Conservation (phyloP, 495 filamentous ascomycete genomes). For the Hypoxylon perforatum region DNA sequence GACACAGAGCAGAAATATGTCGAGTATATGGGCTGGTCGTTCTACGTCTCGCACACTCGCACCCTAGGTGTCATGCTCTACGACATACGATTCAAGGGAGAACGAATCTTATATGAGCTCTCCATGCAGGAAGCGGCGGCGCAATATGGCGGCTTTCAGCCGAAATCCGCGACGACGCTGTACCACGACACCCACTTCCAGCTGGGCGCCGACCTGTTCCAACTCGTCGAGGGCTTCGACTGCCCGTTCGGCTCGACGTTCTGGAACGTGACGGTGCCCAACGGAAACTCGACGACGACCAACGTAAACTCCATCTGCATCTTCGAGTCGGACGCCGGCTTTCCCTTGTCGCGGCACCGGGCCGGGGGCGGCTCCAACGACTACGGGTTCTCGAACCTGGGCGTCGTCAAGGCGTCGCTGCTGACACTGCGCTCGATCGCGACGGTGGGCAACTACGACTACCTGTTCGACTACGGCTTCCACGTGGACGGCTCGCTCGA, state of each 20-base stretch:
- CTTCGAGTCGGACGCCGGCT: conserved; percentile 63
- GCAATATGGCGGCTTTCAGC: conserved; percentile 65
- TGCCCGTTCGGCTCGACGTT: conserved; percentile 63
- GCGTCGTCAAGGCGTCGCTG: conserved; percentile 56
- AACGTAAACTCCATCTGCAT: conserved; percentile 60
- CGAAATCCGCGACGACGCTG: conserved; percentile 53
- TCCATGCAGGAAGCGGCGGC: conserved; percentile 65
- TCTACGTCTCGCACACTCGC: conserved; percentile 60
- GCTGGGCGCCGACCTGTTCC: conserved; percentile 55
- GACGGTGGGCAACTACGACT: conserved; percentile 68
- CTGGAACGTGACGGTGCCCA: conserved; percentile 53
- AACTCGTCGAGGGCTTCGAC: conserved; percentile 64
- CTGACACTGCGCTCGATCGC: conserved; percentile 58
- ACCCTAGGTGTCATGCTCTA: conserved; percentile 60
- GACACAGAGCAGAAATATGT: conserved; percentile 62
- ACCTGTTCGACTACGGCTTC: conserved; percentile 61
- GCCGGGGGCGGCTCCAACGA: conserved; percentile 43
- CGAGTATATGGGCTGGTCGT: conserved; percentile 66
- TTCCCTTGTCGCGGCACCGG: conserved; percentile 46
- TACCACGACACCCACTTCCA: conserved; percentile 61
- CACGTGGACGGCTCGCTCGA: conserved; percentile 67
- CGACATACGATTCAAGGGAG: conserved; percentile 65
- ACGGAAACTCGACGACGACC: conserved; percentile 47
- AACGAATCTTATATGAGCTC: conserved; percentile 66
- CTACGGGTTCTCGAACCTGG: conserved; percentile 53